These are phyloP conservation scores for Platanthera zijinensis DNA, from an alignment of 106 monocot genomes.

Conservation along the genomic window DNA sequence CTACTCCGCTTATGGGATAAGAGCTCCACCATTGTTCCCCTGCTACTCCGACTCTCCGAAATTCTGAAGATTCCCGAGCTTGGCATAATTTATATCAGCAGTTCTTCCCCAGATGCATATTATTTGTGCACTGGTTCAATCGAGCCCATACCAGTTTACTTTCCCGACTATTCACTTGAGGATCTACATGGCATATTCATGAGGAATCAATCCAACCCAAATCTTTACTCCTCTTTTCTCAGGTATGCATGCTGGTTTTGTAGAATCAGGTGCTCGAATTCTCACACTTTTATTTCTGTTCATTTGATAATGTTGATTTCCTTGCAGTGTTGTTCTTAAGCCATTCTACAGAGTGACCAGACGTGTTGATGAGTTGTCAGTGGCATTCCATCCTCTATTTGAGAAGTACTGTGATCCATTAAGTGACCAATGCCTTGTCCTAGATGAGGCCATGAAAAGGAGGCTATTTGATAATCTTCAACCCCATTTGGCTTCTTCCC, in stretches of 20 bases:
- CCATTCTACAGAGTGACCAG: constrained; percentile 60
- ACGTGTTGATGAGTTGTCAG: constrained; percentile 67
- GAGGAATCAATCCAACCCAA: constrained; percentile 51
- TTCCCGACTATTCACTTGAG: constrained; percentile 73
- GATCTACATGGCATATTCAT: constrained; percentile 63
- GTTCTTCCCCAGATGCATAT: constrained; percentile 51
- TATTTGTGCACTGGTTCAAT: constrained; percentile 48
- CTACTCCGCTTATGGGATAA: constrained; percentile 52
- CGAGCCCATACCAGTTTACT: constrained; percentile 48
- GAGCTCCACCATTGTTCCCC: constrained; percentile 33
- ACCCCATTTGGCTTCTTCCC: constrained; percentile 39
- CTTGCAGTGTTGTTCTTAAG: constrained; percentile 65
- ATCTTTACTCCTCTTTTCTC: constrained; percentile 84
- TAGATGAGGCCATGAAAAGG: constrained; percentile 74
- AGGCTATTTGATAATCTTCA: constrained; percentile 61
- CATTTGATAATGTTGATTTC: constrained; percentile 1
- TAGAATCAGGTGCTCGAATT: background rate
- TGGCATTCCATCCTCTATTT: constrained; percentile 54
- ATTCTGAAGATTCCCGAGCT: constrained; percentile 36
- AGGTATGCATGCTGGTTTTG: constrained; percentile 34
- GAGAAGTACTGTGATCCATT: constrained; percentile 75
- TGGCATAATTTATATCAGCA: constrained; percentile 75
- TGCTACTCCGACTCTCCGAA: constrained; percentile 59
- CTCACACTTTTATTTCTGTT: background rate
- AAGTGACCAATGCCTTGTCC: constrained; percentile 42